Evolutionary conservation across 108 stramenopile species (phyloP), one percentile per base, ranked within the genome.

Genomic region (Pseudonitzschia delicatissima): DNA sequence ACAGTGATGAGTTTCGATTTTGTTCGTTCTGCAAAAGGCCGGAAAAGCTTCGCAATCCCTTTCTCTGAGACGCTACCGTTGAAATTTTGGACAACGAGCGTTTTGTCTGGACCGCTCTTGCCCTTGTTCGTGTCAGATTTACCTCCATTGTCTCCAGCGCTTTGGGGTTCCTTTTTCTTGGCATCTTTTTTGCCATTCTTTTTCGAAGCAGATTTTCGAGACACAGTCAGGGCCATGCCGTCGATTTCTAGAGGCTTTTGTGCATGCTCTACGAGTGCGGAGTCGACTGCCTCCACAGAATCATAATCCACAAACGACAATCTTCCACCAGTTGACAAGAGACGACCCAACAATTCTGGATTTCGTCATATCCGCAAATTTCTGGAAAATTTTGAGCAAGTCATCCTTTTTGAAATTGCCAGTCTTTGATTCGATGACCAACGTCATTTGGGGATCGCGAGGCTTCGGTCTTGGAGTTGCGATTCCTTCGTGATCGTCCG

Each of bases 1-100:
- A 23, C 25, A 23, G 26, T 12, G 20, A 51, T 23, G 11, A 51
- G 12, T 13, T 51, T 51, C 2, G 50, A 28, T 8, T 25, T 25
- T 25, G 50, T 51, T 51, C 25, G 23, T 12, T 28, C 50, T 28
- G 50, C 50, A 51, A 51, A 51, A 13, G 50, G 50, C 27, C 25
- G 50, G 26, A 51, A 51, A 18, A 51, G 20, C 27, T 51, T 51
- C 21, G 23, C 50, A 44, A 44, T 44, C 17, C n/a, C 42, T n/a
- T n/a, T 13, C 42, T 6, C n/a, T n/a, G 13, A 13, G 42, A 44
- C 42, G 17, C n/a, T 44, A 44, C 42, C 42, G 42, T n/a, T 44
- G 7, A 44, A n/a, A 44, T 44, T 44, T 7, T 44, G 42, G n/a
- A 44, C n/a, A 2, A 44, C 42, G 5, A 44, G 42, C 13, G n/a